Evolutionary conservation across 495 filamentous ascomycete genomes (phyloP).

Genomic region (Filosporella fistucella): DNA sequence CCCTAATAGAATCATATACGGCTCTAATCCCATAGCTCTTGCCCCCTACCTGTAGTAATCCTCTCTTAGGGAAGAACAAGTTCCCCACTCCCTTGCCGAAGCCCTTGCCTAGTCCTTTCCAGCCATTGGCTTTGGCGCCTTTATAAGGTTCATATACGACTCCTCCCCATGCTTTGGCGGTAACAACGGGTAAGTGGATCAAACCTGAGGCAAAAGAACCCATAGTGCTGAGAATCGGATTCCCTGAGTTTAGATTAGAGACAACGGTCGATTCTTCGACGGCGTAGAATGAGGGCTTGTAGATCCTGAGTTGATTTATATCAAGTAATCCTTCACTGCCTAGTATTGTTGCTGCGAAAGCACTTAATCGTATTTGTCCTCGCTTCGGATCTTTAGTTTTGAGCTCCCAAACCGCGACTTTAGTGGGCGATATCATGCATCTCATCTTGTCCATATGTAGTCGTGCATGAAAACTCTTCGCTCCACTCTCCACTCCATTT

Average conservation of each 20-base stretch:
- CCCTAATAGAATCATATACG: conserved; percentile 63
- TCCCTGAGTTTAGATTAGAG: conserved; percentile 4
- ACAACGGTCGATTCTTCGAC: conserved; percentile 5
- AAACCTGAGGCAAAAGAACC: conserved; percentile 9
- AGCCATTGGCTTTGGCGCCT: conserved; percentile 32
- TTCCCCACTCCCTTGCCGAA: conserved; percentile 26
- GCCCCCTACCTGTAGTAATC: conserved; percentile 46
- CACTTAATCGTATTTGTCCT: conserved; percentile 55
- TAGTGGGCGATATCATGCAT: conserved; percentile 58
- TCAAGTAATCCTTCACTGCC: conserved; percentile 5
- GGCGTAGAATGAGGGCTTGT: too few relatives aligned
- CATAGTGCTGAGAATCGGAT: conserved; percentile 8
- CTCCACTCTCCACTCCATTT: conserved; percentile 66
- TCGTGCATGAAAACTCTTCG: conserved; percentile 60
- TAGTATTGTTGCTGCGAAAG: conserved; percentile 60
- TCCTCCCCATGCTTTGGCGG: conserved; percentile 7
- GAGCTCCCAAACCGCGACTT: conserved; percentile 62
- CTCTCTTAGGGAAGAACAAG: conserved; percentile 15
- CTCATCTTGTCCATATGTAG: conserved; percentile 56
- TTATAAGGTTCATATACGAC: conserved; percentile 24
- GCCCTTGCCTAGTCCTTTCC: conserved; percentile 32
- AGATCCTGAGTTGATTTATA: conserved; percentile 11
- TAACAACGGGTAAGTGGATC: not conserved
- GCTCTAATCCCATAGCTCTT: conserved; percentile 69
- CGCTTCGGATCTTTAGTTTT: conserved; percentile 31